Evolutionary conservation across 192 early-diverging fungal species (phyloP).

Genomic region (Linnemannia exigua): DNA sequence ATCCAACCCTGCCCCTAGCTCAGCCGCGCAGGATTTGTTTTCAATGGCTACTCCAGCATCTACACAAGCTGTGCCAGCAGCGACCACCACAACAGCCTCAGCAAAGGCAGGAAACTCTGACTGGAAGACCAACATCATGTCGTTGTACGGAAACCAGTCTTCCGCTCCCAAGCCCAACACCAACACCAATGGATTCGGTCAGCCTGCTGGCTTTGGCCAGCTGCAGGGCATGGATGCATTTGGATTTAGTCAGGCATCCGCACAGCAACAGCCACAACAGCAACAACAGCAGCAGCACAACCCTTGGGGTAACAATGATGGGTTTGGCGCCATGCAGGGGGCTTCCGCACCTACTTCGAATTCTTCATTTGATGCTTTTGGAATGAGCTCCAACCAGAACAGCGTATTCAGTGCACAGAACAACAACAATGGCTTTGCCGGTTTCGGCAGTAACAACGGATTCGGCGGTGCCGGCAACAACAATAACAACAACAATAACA

Average conservation of each 20-base stretch:
- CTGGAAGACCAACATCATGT: conserved; percentile 56
- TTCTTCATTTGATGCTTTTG: conserved; percentile 42
- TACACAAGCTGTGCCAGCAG: conserved; percentile 1
- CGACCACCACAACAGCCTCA: not conserved
- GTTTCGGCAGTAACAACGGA: conserved; percentile 1
- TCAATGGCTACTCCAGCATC: conserved; percentile 17
- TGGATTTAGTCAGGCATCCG: conserved; percentile 27
- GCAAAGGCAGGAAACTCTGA: conserved; percentile 41
- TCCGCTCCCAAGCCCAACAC: conserved; percentile 26
- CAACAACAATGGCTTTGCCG: conserved; percentile 5
- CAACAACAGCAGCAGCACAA: conserved; percentile 24
- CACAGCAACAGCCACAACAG: conserved; percentile 37
- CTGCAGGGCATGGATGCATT: conserved; percentile 48
- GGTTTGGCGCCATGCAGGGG: conserved; percentile 52
- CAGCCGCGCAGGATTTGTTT: conserved; percentile 34
- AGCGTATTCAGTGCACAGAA: conserved; percentile 8
- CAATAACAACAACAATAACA: conserved; percentile 17
- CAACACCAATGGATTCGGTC: conserved; percentile 4
- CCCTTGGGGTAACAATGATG: conserved; percentile 51
- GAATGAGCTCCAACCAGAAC: conserved; percentile 14
- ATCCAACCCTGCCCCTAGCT: not conserved
- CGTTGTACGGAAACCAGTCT: conserved; percentile 47
- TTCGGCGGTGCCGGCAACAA: not conserved
- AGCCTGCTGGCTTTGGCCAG: conserved; percentile 34
- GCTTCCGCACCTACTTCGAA: conserved; percentile 15